Evolutionary conservation across 805 yeast species (phyloP).

Genomic region (Wickerhamomyces silvicola): DNA sequence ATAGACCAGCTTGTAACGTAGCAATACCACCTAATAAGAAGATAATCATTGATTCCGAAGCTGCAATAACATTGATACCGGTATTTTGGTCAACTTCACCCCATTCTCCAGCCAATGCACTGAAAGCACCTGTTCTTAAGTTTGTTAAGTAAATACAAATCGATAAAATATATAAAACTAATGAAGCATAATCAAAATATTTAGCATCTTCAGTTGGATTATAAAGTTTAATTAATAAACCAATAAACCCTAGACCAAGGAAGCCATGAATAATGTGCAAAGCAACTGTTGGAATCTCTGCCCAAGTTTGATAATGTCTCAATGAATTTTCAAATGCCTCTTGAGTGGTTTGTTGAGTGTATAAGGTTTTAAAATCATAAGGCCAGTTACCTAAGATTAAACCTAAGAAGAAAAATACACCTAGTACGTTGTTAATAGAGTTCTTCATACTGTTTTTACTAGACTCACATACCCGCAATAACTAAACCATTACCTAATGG

Average conservation of each 20-base stretch:
- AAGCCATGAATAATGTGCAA: slow-evolving; percentile 59
- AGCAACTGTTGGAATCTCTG: slow-evolving; percentile 51
- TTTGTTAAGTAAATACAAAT: slow-evolving; percentile 81
- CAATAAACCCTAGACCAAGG: slow-evolving; percentile 59
- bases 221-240: slow-evolving; percentile 70
- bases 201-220: slow-evolving; percentile 82
- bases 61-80: slow-evolving; percentile 88
- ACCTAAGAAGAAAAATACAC: slow-evolving; percentile 78
- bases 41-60: slow-evolving; percentile 73
- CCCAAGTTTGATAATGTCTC: slow-evolving; percentile 71
- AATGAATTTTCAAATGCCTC: slow-evolving; percentile 56
- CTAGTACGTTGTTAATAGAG: slow-evolving; percentile 6
- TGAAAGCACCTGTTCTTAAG: slow-evolving; percentile 69
- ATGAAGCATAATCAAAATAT: slow-evolving; percentile 84
- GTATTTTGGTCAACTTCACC: slow-evolving; percentile 86
- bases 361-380: slow-evolving; percentile 72
- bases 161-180: slow-evolving; percentile 66
- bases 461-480: slow-evolving; percentile 25
- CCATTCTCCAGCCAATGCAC: slow-evolving; percentile 73
- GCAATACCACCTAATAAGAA: slow-evolving; percentile 72
- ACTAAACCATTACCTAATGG: slow-evolving; percentile 42
- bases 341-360: slow-evolving; percentile 46
- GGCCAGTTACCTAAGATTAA: slow-evolving; percentile 72
- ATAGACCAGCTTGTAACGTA: slow-evolving; percentile 79
- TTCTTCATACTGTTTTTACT: no score